Evolutionary conservation across 2,329 filamentous ascomycete species (phyloP), one percentile per base, ranked within the genome.

Genomic region (Ceratocystis eucalypticola): DNA sequence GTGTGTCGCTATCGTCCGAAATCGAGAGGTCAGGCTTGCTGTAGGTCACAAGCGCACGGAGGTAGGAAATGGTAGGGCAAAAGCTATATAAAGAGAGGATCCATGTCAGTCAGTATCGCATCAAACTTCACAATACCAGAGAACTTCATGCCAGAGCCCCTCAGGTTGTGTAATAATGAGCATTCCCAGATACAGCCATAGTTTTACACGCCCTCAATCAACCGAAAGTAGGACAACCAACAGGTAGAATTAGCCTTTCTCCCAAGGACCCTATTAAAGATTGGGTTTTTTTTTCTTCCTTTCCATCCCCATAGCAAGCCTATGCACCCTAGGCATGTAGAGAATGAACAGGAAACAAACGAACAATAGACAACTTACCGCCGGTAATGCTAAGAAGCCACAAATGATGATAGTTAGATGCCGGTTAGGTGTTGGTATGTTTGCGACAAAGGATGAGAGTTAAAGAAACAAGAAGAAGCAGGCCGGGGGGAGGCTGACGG

Each of bases 41-140:
- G 53, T 57, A 57, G 53, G 30, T 30, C 25, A 57, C 53, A 57
- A 22, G 53, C 53, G 28, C 53, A 57, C 25, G 17, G 28, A 57
- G 22, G 30, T 10, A 53, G 48, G 22, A 53, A 22, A 53, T 15
- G 37, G 37, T 41, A 41, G n/a, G 48, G 48, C 15, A 57, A 57
- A 30, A n/a, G 22, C 53, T 57, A 57, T 33, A 30, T 57, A n/a
- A 57, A 30, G 17, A 57, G 28, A 57, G 17, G n/a, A 57, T 33
- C 25, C 53, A 57, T 57, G 53, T 57, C 53, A 57, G 53, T 57
- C 53, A 57, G 53, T 2, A 30, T 57, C 53, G 53, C 53, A 17
- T 57, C 22, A n/a, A 30, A 17, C 22, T 57, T 57, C 28, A 30
- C 53, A 8, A 25, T 8, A 22, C 30, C 53, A 30, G 12, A 25